Conservation (phyloP, 176 grass and related monocot genomes). For the Eragrostis nindensis region DNA sequence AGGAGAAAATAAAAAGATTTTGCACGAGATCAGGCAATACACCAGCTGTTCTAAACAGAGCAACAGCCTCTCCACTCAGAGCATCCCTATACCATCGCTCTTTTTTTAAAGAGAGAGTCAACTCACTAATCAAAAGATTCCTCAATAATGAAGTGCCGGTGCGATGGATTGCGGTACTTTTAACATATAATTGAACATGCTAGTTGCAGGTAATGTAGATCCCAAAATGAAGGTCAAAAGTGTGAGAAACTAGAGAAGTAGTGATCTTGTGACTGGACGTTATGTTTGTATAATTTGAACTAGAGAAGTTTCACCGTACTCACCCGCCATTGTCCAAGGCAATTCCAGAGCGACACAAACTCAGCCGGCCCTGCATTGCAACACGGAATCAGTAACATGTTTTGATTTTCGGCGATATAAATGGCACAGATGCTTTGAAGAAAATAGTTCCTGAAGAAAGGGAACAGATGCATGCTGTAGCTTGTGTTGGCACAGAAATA, state of each 20-base stretch:
- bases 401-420: neutral
- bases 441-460: neutral
- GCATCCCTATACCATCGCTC: neutral
- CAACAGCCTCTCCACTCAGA: conserved; percentile 5
- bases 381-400: conserved; percentile 15
- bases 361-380: conserved; percentile 65
- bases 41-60: neutral
- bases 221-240: neutral
- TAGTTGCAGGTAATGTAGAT: neutral
- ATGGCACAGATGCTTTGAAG: neutral
- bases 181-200: neutral
- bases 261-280: neutral
- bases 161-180: neutral
- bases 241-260: neutral
- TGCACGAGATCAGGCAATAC: neutral
- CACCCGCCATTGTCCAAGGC: conserved; percentile 92
- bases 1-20: neutral
- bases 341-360: conserved; percentile 81
- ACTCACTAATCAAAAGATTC: conserved; percentile 19
- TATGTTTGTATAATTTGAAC: neutral
- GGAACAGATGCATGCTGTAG: neutral
- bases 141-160: neutral
- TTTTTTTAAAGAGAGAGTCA: neutral
- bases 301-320: neutral
- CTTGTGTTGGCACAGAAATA: neutral